These are phyloP conservation scores for Funneliformis geosporum DNA, from an alignment of 192 early-diverging fungal genomes.

Conservation along the genomic window DNA sequence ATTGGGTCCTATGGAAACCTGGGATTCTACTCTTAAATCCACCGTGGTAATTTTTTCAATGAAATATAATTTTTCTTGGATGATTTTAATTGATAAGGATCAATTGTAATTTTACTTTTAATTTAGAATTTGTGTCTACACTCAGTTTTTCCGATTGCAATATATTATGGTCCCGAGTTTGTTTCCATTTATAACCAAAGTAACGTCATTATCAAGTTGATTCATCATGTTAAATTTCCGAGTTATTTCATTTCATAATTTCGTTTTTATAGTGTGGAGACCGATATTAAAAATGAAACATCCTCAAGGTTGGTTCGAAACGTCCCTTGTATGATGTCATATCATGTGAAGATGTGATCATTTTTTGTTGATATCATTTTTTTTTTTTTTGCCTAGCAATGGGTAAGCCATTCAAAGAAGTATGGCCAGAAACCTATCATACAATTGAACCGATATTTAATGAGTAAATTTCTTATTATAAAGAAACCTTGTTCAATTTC, in stretches of 20 bases:
- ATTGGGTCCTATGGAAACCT: conserved; percentile 37
- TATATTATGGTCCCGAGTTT: conserved; percentile 5
- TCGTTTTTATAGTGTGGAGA: conserved; percentile 32
- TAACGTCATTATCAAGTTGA: background rate
- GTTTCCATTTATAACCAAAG: conserved; percentile 17
- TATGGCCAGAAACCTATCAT: conserved; percentile 41
- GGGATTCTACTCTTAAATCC: conserved; percentile 31
- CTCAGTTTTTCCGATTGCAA: conserved; percentile 13
- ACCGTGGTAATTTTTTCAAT: conserved; percentile 10
- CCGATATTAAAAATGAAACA: conserved; percentile 45
- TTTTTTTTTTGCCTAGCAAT: conserved; percentile 31
- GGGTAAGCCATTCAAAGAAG: conserved; percentile 34
- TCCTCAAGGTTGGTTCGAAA: conserved; percentile 42
- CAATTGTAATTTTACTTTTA: background rate
- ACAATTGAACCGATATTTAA: conserved; percentile 32
- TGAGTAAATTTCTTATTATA: conserved; percentile 26
- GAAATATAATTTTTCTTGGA: background rate
- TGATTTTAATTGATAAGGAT: background rate
- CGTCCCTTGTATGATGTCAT: no score
- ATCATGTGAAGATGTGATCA: background rate
- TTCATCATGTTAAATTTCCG: no score
- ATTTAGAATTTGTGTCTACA: conserved; percentile 19
- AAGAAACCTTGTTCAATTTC: background rate
- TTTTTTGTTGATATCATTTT: background rate
- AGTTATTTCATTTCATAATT: background rate